Evolutionary conservation across 345 rosid genomes (phyloP), one percentile per base, ranked within the genome.

Genomic region (Hypericum perforatum): DNA sequence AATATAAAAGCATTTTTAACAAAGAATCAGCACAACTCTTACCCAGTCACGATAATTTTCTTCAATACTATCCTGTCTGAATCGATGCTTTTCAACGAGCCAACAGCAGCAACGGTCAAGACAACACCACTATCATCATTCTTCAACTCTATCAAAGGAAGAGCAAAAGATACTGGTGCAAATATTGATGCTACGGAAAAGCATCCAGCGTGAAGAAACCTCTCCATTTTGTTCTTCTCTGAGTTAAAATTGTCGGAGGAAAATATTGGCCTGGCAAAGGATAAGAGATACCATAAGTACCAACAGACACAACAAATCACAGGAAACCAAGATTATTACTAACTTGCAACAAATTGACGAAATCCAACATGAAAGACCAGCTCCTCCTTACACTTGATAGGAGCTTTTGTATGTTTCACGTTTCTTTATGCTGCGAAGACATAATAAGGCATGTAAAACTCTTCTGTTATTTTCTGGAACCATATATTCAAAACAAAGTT

Each of bases 181-280:
- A 79, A 92, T 45, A 83, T 56, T 52, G 96, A 92, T 61, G 98
- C 98, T 6, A 81, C 46, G 6, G 85, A 76, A 65, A 83, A 88
- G 63, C 81, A 56, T 11, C 95, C 95, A 0, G 96, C 74, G 47
- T 85, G 98, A 58, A 91, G 85, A 65, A 87, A 87, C 62, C 95
- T 88, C 70, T 88, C 98, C 98, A 92, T 88, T 78, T 92, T 85
- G 74, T 85, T 89, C 70, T 85, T 92, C 70, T 83, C 96, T 12
- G 95, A 81, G 49, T 78, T 78, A 43, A 82, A 64, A 58, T 76
- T 80, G 70, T 92, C 89, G 0, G 94, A 68, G 10, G 95, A 83
- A 74, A 88, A 92, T 59, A 83, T 72, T 0, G 96, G 98, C 78
- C 98, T 92, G 85, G 59, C 63, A 66, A n/a, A 39, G 11, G 47